Conservation (phyloP, 495 filamentous ascomycete genomes). For the Lasiosphaeria ovina region DNA sequence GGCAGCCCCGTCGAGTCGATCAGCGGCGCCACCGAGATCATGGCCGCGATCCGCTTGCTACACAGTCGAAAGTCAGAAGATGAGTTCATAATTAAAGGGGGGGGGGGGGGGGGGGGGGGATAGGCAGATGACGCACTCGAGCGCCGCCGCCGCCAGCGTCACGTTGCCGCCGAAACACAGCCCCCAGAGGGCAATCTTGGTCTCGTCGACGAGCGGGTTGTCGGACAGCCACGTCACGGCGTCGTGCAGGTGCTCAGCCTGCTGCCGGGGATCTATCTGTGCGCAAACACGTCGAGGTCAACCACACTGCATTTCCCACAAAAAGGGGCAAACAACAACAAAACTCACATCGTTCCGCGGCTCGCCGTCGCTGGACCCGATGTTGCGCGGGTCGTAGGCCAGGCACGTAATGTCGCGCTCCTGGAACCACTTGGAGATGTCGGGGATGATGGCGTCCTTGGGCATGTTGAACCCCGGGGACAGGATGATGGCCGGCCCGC, state of each 20-base stretch:
- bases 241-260: not conserved
- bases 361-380: not conserved
- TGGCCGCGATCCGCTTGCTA: not conserved
- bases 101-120: no score
- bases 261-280: not conserved
- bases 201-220: not conserved
- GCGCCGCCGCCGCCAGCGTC: not conserved
- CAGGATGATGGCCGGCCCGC: not conserved
- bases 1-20: not conserved
- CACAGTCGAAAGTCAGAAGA: not conserved
- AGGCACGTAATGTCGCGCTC: not conserved
- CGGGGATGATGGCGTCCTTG: not conserved
- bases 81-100: no score
- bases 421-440: not conserved
- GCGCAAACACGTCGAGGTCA: not conserved
- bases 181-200: not conserved
- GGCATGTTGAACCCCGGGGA: not conserved
- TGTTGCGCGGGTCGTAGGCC: not conserved
- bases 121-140: not conserved
- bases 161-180: conserved; percentile 4
- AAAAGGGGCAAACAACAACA: not conserved
- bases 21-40: not conserved
- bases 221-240: not conserved
- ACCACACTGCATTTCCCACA: not conserved
- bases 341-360: not conserved